Base-by-base conservation (phyloP, 1,139 yeast species). In the Yamadazyma atlantica region DNA sequence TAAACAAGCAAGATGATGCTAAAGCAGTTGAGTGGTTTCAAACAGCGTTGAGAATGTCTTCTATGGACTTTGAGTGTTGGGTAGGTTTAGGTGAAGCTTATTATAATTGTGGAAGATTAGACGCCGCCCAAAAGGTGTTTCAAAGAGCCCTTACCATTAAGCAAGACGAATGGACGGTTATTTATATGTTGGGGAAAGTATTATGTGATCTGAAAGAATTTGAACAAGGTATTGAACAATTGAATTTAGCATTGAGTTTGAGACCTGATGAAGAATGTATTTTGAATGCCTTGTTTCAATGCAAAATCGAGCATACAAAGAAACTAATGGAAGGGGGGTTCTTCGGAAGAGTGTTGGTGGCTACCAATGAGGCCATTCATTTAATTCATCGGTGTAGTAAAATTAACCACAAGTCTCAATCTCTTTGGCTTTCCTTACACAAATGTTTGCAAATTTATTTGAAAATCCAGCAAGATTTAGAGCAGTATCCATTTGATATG, bases 81-180 rank as follows among this genome's bases (percentile, higher is more conserved):
- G 71, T 85, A 18, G 97, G 97, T 0, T 67, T 92, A 27, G 98
- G 98, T 15, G 98, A 94, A 58, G 94, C 97, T 0, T 92, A 92
- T 57, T 70, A 75, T 40, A 78, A 81, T 32, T 80, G 95, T 59
- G 98, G 98, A 4, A 73, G 96, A 45, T 67, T 82, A 34, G 92
- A 85, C 42, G 95, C 97, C 2, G 88, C 96, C 0, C 73, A 77
- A 7, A 89, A 85, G 55, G 97, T 94, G 1, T 86, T 89, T 51
- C 70, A 67, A 28, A 80, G 81, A 43, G 88, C 92, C 0, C 54
- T 77, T 29, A 65, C 69, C 17, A 50, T 85, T 13, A 75, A 77
- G 25, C 48, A 50, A 5, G 51, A 50, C 19, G 44, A 55, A 0
- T 80, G 87, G 83, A 73, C 78, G 35, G 82, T 87, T 0, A 64